Evolutionary conservation across 495 filamentous ascomycete species (phyloP).

Genomic region (Podospora bellae-mahoneyi): DNA sequence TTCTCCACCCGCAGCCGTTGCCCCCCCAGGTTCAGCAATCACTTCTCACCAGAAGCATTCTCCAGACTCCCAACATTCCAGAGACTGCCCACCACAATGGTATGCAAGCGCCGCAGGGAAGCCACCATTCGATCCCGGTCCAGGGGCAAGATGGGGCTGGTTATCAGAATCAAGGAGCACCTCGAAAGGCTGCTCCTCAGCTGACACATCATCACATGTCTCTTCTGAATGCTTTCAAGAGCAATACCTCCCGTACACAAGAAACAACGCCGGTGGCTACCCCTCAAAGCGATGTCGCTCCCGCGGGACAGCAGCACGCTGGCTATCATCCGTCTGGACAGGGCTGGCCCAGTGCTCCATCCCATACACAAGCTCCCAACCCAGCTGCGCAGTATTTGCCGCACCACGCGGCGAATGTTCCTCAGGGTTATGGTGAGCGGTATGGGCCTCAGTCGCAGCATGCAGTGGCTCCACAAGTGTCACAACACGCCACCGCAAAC

Average conservation of each 20-base stretch:
- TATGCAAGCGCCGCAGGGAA: slow-evolving; percentile 43
- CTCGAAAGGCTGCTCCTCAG: slow-evolving; percentile 48
- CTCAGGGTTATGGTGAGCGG: slow-evolving; percentile 10
- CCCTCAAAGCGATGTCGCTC: slow-evolving; percentile 16
- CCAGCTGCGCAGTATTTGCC: slow-evolving; percentile 27
- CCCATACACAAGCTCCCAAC: slow-evolving; percentile 15
- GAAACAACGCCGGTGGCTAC: slow-evolving; percentile 17
- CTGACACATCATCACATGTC: slow-evolving; percentile 62
- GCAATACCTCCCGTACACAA: slow-evolving; percentile 18
- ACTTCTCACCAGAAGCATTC: slow-evolving; percentile 35
- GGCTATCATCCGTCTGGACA: slow-evolving; percentile 23
- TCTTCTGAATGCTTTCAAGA: slow-evolving; percentile 63
- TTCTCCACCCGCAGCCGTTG: slow-evolving; percentile 53
- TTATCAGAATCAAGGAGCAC: slow-evolving; percentile 52
- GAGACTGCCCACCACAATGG: slow-evolving; percentile 36
- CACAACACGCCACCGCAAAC: slow-evolving; percentile 10
- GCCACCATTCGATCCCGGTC: slow-evolving; percentile 6
- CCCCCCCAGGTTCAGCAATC: slow-evolving; percentile 50
- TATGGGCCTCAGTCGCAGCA: neutral
- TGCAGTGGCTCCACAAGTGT: neutral
- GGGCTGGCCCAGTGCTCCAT: slow-evolving; percentile 16
- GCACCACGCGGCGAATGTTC: slow-evolving; percentile 16
- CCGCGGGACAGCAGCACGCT: slow-evolving; percentile 15
- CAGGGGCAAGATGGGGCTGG: slow-evolving; percentile 39
- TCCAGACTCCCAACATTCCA: slow-evolving; percentile 29